Evolutionary conservation across 176 grass and related monocot genomes (phyloP).

Genomic region (Microstegium vimineum): DNA sequence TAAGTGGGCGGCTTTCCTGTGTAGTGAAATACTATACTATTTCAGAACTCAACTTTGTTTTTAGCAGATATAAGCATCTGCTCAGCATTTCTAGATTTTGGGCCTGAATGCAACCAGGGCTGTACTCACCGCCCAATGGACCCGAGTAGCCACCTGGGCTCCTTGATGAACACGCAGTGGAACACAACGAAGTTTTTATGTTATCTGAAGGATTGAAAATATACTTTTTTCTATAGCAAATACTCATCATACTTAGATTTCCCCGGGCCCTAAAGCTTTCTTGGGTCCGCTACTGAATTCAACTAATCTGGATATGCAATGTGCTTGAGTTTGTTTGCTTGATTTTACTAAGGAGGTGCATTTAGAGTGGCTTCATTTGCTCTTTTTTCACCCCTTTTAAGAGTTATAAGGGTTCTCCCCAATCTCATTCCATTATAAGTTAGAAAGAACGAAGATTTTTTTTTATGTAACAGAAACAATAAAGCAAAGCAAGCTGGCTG

Average conservation of each 20-base stretch:
- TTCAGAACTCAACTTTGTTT: background rate
- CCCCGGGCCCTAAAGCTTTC: background rate
- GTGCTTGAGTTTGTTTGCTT: background rate
- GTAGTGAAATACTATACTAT: background rate
- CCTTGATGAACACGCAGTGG: background rate
- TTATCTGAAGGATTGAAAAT: background rate
- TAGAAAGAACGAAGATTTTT: background rate
- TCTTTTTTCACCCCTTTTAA: background rate
- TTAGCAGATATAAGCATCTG: background rate
- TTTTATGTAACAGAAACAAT: background rate
- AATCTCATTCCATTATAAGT: background rate
- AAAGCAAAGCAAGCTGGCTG: background rate
- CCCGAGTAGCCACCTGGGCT: too few species aligned
- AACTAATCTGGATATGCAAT: background rate
- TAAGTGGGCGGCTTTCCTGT: background rate
- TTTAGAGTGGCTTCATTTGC: background rate
- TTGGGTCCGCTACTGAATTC: background rate
- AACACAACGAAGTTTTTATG: background rate
- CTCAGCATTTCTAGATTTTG: background rate
- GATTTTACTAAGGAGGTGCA: background rate
- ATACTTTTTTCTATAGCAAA: background rate
- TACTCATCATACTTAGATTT: background rate
- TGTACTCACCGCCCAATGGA: too few species aligned
- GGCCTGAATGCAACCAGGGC: background rate
- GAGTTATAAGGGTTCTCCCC: background rate